phyloP scores from a whole-genome alignment of 2,329 filamentous ascomycete species.

The Gremmenia infestans region DNA sequence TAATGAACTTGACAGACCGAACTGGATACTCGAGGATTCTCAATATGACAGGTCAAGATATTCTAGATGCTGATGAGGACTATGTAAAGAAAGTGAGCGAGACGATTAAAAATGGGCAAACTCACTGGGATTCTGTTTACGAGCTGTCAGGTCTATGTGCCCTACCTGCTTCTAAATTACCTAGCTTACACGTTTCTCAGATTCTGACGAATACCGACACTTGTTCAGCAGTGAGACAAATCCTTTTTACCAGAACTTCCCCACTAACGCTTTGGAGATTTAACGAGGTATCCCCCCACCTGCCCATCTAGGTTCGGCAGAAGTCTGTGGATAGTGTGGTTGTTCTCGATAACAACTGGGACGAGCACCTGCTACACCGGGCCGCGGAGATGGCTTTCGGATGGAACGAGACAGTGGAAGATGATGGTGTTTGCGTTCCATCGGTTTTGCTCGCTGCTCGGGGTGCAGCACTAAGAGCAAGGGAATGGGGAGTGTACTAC shows the following conservation, averaged over 20 bases:
- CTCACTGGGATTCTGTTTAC: background rate
- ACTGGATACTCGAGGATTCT: constrained; percentile 1
- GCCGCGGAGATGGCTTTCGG: constrained; percentile 2
- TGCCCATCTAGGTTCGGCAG: background rate
- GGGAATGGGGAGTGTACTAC: constrained; percentile 4
- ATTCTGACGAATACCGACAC: background rate
- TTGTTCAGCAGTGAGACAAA: too few species aligned
- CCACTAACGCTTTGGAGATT: background rate
- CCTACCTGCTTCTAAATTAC: too few species aligned
- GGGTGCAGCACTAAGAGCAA: constrained; percentile 9
- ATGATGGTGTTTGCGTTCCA: background rate
- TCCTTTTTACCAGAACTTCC: too few species aligned
- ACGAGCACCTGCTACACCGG: background rate
- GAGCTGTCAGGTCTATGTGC: background rate
- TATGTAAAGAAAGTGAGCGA: background rate
- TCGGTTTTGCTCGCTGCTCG: constrained; percentile 4
- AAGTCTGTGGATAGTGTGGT: constrained; percentile 1
- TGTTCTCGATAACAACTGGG: constrained; percentile 3
- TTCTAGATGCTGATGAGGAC: background rate
- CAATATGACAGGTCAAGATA: constrained; percentile 11
- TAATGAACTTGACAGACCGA: constrained; percentile 2
- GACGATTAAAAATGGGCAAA: background rate
- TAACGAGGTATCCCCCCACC: background rate
- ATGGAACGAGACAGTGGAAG: background rate
- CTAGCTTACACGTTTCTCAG: background rate